Evolutionary conservation across 441 rosid species (phyloP), one percentile per base, ranked within the genome.

Genomic region (Pelargonium myrrhifolium): DNA sequence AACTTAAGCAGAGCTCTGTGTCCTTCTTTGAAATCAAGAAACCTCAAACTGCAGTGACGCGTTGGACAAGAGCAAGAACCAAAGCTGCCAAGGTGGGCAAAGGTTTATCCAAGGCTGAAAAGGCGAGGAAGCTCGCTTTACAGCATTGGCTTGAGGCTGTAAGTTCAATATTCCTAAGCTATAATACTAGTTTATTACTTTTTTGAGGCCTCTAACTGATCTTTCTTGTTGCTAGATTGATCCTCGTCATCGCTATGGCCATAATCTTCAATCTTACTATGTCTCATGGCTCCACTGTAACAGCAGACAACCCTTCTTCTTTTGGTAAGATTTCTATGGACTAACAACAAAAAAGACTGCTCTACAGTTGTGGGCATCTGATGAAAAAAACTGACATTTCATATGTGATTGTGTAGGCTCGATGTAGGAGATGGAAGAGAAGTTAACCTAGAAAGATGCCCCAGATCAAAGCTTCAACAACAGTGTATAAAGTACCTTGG

Each of bases 141-240:
- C 95, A 92, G 70, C 99, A 94, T 68, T 94, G 96, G 98, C 97
- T 94, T 63, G 98, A 94, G 80, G 97, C 96, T 10, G 97, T 92
- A 77, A 84, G 96, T 78, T 20, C 62, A 10, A 24, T 66, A 39
- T 55, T 60, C 11, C 26, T 62, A 35, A 22, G 12, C 21, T 43
- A 0, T 55, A 65, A 68, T 65, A 37, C 67, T 58, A 39, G 21
- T 15, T 39, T n/a, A 28, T 62, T 26, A 21, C 9, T 71, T 9
- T 21, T 9, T 21, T 65, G 35, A 58, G 17, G 62, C 51, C 68
- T 14, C 26, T 72, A 71, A 45, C 40, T 74, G 67, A 75, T 6
- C 8, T 28, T 63, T 74, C 42, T 68, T 71, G 67, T 20, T 53
- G 56, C 75, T 81, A 92, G 98, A 94, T 92, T 67, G 99, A 94